phyloP scores from a whole-genome alignment of 345 rosid species.

The Aquilaria sinensis region DNA sequence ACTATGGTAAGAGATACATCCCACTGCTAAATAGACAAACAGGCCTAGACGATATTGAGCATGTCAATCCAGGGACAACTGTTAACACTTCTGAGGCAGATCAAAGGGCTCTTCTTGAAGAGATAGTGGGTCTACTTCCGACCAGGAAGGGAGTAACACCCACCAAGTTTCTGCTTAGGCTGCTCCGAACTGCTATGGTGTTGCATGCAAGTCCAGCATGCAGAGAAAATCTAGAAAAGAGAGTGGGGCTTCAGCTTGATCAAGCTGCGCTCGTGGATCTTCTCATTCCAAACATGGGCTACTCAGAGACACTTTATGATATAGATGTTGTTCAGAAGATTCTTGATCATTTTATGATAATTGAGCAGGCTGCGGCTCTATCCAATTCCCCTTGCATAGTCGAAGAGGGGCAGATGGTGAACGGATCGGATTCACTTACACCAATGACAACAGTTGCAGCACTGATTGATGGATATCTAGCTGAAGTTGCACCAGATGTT shows the following conservation, averaged over 20 bases:
- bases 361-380: slow-evolving; percentile 31
- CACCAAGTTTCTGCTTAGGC: slow-evolving; percentile 57
- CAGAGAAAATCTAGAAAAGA: slow-evolving; percentile 49
- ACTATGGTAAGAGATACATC: slow-evolving; percentile 52
- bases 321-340: slow-evolving; percentile 60
- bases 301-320: slow-evolving; percentile 57
- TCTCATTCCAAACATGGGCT: slow-evolving; percentile 55
- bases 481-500: slow-evolving; percentile 71
- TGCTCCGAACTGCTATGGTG: slow-evolving; percentile 52
- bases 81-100: slow-evolving; percentile 34
- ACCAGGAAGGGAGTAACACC: slow-evolving; percentile 49
- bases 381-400: slow-evolving; percentile 25
- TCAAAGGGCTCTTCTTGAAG: slow-evolving; percentile 52
- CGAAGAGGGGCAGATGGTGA: slow-evolving; percentile 36
- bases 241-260: slow-evolving; percentile 50
- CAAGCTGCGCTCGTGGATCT: slow-evolving; percentile 61
- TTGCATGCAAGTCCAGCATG: slow-evolving; percentile 49
- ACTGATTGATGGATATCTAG: slow-evolving; percentile 57
- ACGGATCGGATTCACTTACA: slow-evolving; percentile 30
- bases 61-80: slow-evolving; percentile 17
- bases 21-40: slow-evolving; percentile 50
- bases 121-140: slow-evolving; percentile 54
- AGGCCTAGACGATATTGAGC: slow-evolving; percentile 24
- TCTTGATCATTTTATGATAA: slow-evolving; percentile 53
- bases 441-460: slow-evolving; percentile 51